These are phyloP conservation scores for Cladorrhinum sp. DNA, from an alignment of 2,329 filamentous ascomycete species.

Conservation along the genomic window DNA sequence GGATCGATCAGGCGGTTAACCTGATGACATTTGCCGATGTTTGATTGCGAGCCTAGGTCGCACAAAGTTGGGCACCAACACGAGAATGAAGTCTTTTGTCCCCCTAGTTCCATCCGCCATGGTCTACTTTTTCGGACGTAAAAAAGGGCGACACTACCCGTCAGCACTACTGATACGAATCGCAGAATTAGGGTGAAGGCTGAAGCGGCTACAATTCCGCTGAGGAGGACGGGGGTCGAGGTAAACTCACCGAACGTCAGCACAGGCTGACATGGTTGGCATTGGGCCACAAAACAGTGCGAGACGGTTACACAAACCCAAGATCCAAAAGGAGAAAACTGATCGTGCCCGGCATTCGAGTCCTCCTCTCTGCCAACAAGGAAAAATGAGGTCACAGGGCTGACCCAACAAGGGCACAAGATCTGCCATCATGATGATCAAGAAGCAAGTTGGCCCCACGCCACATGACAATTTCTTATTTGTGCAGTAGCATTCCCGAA, in stretches of 20 bases:
- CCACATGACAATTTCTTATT: too few species aligned
- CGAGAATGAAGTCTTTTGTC: background rate
- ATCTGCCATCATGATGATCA: too few species aligned
- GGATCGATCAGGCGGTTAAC: slow-evolving; percentile 23
- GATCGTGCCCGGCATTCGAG: background rate
- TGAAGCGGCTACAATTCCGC: too few species aligned
- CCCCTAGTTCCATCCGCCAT: background rate
- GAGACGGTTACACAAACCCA: background rate
- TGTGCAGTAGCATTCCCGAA: too few species aligned
- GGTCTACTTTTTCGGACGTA: background rate
- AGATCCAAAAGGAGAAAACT: background rate
- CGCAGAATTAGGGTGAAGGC: background rate
- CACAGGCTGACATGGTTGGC: background rate
- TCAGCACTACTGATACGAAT: background rate
- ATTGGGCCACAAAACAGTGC: background rate
- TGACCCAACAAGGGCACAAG: too few species aligned
- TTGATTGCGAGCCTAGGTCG: slow-evolving; percentile 8
- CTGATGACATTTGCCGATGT: slow-evolving; percentile 10
- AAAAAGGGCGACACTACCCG: background rate
- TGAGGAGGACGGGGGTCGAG: background rate
- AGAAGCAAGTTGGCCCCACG: too few species aligned
- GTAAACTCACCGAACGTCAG: background rate
- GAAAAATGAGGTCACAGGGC: too few species aligned
- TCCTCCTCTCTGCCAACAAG: background rate
- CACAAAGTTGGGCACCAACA: slow-evolving; percentile 17